Base-by-base conservation (phyloP, 148 eudicot species). In the Diospyros kaki region DNA sequence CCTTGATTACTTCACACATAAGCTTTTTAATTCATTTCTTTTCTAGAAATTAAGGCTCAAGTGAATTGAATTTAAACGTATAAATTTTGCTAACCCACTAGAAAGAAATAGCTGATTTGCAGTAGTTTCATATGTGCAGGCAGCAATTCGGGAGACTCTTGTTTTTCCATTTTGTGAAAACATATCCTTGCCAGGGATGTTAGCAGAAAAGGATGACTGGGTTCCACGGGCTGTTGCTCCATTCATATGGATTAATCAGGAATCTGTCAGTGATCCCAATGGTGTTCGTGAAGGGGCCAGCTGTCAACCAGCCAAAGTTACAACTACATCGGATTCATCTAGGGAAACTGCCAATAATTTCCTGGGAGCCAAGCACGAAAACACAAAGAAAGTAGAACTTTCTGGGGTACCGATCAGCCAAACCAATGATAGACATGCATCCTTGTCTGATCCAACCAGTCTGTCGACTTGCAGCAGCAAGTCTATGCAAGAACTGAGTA, bases 161-260 rank as follows among this genome's bases (percentile, higher is more conserved):
- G 99, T 95, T 39, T 87, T 89, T 68, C 99, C 99, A 61, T 90
- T 92, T 77, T 85, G 82, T 73, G 97, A 92, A 80, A 88, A 85
- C 69, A 76, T 85, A 61, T 78, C 74, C 68, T 74, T 92, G 46
- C 83, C 99, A 12, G 92, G 92, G 87, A 95, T 95, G 99, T 73
- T 86, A 79, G 97, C 96, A 4, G 99, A 95, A 72, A 87, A 95
- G 81, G 97, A 95, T 65, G 99, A 95, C 74, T 95, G 99, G 99
- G 68, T 88, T 39, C 97, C 96, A 7, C 77, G 84, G 68, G 76
- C 72, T 67, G 81, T 74, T 28, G 99, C 96, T 75, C 99, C 99
- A 66, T 90, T 89, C 58, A 73, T 91, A 68, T 89, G 91, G 92
- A 74, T 85, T 41, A 69, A 78, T 58, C 90, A 83, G 5, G 97